Evolutionary conservation across 176 grass and related monocot species (phyloP).

Genomic region (Pontederia crassipes): DNA sequence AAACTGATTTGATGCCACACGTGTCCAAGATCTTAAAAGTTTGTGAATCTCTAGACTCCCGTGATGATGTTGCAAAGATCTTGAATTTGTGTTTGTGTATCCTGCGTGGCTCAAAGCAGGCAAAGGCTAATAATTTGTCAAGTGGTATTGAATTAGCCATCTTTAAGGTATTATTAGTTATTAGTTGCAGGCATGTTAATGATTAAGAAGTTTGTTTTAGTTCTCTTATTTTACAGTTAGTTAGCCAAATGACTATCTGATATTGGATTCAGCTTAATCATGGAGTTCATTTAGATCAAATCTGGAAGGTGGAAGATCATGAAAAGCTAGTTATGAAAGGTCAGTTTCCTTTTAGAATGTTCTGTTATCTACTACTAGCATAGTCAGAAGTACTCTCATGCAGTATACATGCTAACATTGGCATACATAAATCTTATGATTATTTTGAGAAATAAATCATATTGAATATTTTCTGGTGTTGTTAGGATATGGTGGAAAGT

Average conservation of each 20-base stretch:
- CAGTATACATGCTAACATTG: no score
- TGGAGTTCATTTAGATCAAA: conserved; percentile 43
- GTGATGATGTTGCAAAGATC: conserved; percentile 39
- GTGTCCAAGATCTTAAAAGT: conserved; percentile 34
- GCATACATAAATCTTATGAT: no score
- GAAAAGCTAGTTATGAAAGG: not conserved
- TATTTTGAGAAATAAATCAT: no score
- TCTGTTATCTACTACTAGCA: no score
- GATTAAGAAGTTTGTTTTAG: not conserved
- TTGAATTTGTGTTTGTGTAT: conserved; percentile 54
- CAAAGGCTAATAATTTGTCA: conserved; percentile 41
- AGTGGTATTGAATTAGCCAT: conserved; percentile 36
- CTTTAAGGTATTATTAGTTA: conserved; percentile 34
- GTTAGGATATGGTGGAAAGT: no score
- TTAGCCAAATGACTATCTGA: conserved; percentile 14
- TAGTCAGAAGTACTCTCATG: no score
- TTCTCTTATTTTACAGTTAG: not conserved
- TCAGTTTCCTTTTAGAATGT: not conserved
- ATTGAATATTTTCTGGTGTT: no score
- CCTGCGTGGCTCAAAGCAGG: conserved; percentile 43
- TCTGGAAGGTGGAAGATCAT: conserved; percentile 46
- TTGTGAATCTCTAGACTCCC: conserved; percentile 48
- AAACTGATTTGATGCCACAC: conserved; percentile 61
- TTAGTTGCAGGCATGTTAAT: not conserved
- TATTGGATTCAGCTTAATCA: conserved; percentile 55